phyloP scores from a whole-genome alignment of 352 stramenopile genomes.

The Poterioochromonas sp. region DNA sequence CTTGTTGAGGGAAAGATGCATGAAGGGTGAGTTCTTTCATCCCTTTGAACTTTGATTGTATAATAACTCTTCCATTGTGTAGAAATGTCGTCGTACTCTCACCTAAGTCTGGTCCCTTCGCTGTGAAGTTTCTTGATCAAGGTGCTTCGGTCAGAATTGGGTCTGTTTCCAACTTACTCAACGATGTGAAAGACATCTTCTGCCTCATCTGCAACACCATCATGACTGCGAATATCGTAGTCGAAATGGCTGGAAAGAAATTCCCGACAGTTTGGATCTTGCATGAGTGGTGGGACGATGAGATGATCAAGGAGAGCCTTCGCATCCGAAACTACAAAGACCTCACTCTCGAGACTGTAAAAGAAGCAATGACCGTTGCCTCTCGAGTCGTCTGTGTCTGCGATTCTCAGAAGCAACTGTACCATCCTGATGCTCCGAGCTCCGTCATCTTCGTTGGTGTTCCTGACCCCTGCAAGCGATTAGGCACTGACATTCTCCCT shows the following conservation, averaged over 20 bases:
- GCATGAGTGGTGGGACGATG: slow-evolving; percentile 28
- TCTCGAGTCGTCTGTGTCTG: slow-evolving; percentile 6
- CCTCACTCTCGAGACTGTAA: slow-evolving; percentile 14
- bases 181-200: slow-evolving; percentile 7
- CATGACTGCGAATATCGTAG: slow-evolving; percentile 15
- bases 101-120: slow-evolving; percentile 24
- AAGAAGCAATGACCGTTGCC: not conserved
- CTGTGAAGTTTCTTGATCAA: not conserved
- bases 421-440: not conserved
- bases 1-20: slow-evolving; percentile 2
- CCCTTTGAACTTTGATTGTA: not conserved
- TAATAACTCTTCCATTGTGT: not conserved
- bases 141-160: slow-evolving; percentile 16
- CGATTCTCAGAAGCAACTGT: slow-evolving; percentile 12
- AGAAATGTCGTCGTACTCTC: slow-evolving; percentile 30
- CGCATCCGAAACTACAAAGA: not conserved
- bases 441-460: slow-evolving; percentile 31
- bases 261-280: slow-evolving; percentile 7
- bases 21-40: not conserved
- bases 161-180: too few relatives aligned
- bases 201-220: slow-evolving; percentile 30
- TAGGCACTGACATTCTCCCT: too few relatives aligned
- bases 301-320: slow-evolving; percentile 16
- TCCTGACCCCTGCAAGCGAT: not conserved
- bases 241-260: not conserved